Evolutionary conservation across 2,329 filamentous ascomycete species (phyloP), one percentile per base, ranked within the genome.

Genomic region (Periglandula ipomoeae): DNA sequence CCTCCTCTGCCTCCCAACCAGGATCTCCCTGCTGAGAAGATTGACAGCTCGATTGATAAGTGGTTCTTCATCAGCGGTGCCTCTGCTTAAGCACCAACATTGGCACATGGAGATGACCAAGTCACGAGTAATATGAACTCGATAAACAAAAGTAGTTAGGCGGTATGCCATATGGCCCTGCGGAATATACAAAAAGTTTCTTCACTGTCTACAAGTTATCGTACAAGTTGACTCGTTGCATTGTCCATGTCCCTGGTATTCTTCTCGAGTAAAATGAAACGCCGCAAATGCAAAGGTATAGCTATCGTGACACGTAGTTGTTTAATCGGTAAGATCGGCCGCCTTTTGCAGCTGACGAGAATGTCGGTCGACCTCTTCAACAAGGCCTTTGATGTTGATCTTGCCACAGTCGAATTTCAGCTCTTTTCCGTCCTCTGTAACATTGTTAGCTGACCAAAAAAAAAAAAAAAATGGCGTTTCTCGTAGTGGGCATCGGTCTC

Each of bases 61-160:
- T 98, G 93, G 93, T 98, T 98, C 86, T 98, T 97, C 83, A 98
- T 98, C 73, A 95, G 89, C 70, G 93, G 93, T 71, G 93, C 93
- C 66, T 88, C 89, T 61, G 78, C 85, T 61, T 91, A 87, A 74
- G 24, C 26, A 15, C 24, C 3, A 20, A 24, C 24, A 15, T 22
- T 20, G 11, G 19, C 42, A 30, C 10, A 40, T 17, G 30, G 20
- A 40, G 19, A 37, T 3, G 22, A 42, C 7, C 13, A 17, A 17
- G 15, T 50, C 23, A 43, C 8, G 26, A 41, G 32, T 46, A 34
- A 35, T 40, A 47, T 50, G 32, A 48, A 52, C 13, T 30, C 38
- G 48, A 37, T 39, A 47, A 50, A 59, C 49, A 47, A 58, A 38
- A 35, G 39, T 40, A 40, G 46, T 42, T 27, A 22, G 46, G 19